A percentile compares a stretch with the other conserved stretches of the same genome.
Evolutionary conservation across 768 basidiomycete genomes (phyloP).

Genomic region (Termitomyces sp.): DNA sequence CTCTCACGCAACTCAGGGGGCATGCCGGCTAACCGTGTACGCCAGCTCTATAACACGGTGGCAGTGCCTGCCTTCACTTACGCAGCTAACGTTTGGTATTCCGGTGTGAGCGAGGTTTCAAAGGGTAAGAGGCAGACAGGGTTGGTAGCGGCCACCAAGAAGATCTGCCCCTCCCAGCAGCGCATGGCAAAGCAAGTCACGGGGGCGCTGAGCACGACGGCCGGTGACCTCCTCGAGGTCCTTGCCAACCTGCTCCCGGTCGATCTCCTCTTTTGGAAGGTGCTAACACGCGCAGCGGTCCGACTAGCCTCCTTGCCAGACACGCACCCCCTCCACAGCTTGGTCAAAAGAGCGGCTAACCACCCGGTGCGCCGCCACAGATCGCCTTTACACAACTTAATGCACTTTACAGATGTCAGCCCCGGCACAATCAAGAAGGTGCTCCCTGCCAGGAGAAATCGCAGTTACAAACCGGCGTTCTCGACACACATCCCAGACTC

Average conservation of each 20-base stretch:
- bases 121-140: not conserved
- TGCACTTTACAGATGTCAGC: not conserved
- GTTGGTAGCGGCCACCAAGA: not conserved
- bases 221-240: not conserved
- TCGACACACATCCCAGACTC: not conserved
- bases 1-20: not conserved
- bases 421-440: not conserved
- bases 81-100: not conserved
- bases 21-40: not conserved
- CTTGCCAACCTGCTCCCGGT: not conserved
- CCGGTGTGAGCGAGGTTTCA: not conserved
- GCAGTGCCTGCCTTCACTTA: not conserved
- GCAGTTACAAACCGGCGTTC: not conserved
- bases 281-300: not conserved
- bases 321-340: not conserved
- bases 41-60: not conserved
- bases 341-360: not conserved
- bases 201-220: not conserved
- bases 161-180: not conserved
- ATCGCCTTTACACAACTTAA: not conserved
- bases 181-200: not conserved
- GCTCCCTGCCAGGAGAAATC: not conserved
- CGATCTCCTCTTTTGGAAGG: not conserved
- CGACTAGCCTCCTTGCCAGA: not conserved
- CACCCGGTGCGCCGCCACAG: not conserved